Conservation (phyloP, 2,329 filamentous ascomycete species). For the Pseudogymnoascus sp. region DNA sequence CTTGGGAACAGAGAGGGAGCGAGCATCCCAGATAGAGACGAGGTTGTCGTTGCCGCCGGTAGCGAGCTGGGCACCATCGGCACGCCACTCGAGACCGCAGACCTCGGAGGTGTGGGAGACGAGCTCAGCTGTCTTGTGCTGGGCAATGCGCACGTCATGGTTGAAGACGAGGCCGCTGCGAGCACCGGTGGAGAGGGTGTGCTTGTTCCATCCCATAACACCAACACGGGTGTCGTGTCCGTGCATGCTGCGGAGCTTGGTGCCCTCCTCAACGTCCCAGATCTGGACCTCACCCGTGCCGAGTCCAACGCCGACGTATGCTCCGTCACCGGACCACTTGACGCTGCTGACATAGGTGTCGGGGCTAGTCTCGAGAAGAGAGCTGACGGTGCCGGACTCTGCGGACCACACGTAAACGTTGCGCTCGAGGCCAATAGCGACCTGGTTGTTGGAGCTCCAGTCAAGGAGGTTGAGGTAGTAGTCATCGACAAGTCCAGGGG, state of each 20-base stretch:
- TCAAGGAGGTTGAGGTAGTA: conserved; percentile 99
- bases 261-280: conserved; percentile 93
- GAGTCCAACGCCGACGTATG: conserved; percentile 91
- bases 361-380: conserved; percentile 75
- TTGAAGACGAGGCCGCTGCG: conserved; percentile 95
- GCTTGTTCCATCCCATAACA: conserved; percentile 99
- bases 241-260: conserved; percentile 97
- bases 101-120: conserved; percentile 97
- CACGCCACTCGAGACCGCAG: conserved; percentile 94
- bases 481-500: conserved; percentile 91
- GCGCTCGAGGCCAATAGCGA: conserved; percentile 93
- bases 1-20: conserved; percentile 86
- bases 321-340: conserved; percentile 96
- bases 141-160: conserved; percentile 93
- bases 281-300: conserved; percentile 97
- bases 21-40: conserved; percentile 97
- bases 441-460: conserved; percentile 97
- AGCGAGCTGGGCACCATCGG: conserved; percentile 91
- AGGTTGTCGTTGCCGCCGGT: conserved; percentile 99
- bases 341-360: conserved; percentile 98
- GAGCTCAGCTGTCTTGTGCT: conserved; percentile 97
- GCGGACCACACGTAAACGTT: conserved; percentile 99
- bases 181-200: conserved; percentile 88
- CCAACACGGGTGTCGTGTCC: conserved; percentile 94
- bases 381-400: conserved; percentile 82